Conservation (phyloP, 2,329 filamentous ascomycete genomes). For the Neonectria punicea region DNA sequence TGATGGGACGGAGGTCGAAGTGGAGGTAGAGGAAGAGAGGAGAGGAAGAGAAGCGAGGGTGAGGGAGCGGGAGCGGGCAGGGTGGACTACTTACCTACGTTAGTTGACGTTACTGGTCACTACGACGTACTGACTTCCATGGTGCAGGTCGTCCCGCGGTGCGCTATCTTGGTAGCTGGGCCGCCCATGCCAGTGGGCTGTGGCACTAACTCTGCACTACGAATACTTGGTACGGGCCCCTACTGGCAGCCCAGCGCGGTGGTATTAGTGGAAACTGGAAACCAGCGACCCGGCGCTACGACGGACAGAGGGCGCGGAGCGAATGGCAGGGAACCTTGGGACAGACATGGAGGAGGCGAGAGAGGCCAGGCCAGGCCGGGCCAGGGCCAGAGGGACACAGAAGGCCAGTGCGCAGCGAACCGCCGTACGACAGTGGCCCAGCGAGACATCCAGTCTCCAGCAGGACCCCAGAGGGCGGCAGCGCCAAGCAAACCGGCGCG, state of each 20-base stretch:
- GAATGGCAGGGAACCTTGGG: conserved; percentile 29
- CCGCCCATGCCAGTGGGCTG: not conserved
- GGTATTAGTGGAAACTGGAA: conserved; percentile 39
- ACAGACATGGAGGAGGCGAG: too few species aligned
- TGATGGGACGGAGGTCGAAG: conserved; percentile 6
- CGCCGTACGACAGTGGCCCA: conserved; percentile 32
- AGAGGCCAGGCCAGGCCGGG: not conserved
- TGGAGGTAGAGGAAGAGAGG: conserved; percentile 24
- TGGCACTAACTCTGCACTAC: conserved; percentile 3
- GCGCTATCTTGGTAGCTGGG: conserved; percentile 1
- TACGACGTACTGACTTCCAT: not conserved
- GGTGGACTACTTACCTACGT: conserved; percentile 32
- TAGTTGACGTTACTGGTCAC: not conserved
- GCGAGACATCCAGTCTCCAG: conserved; percentile 9
- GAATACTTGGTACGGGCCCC: not conserved
- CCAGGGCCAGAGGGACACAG: conserved; percentile 5
- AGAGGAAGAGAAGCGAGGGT: conserved; percentile 21
- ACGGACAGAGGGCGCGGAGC: conserved; percentile 34
- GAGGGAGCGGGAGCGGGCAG: conserved; percentile 25
- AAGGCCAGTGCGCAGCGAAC: conserved; percentile 20
- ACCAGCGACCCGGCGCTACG: conserved; percentile 40
- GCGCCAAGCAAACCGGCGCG: conserved; percentile 24
- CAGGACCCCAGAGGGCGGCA: conserved; percentile 27
- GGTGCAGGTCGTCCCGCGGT: not conserved
- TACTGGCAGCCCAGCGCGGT: conserved; percentile 32